Evolutionary conservation across 495 filamentous ascomycete species (phyloP).

Genomic region (Apiosordaria backusii): DNA sequence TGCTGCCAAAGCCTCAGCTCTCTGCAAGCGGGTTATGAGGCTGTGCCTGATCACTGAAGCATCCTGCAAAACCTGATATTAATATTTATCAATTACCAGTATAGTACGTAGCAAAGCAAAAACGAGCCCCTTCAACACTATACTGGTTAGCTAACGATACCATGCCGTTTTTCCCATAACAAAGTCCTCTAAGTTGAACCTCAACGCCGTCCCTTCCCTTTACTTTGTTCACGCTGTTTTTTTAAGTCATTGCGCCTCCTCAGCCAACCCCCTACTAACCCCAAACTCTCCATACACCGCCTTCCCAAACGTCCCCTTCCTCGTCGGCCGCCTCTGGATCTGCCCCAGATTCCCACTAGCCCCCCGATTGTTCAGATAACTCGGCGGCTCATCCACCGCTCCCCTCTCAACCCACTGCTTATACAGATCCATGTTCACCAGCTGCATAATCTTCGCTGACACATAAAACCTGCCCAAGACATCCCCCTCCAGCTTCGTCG

Average conservation of each 20-base stretch:
- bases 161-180: neutral
- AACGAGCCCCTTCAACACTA: neutral
- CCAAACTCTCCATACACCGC: slow-evolving; percentile 21
- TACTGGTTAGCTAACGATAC: neutral
- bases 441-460: slow-evolving; percentile 33
- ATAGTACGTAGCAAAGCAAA: neutral
- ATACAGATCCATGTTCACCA: slow-evolving; percentile 30
- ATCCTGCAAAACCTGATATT: neutral
- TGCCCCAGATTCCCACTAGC: slow-evolving; percentile 25
- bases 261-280: slow-evolving; percentile 26
- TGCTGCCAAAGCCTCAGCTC: too few species aligned
- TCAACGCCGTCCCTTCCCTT: neutral
- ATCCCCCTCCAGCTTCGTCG: slow-evolving; percentile 18
- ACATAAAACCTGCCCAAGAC: slow-evolving; percentile 46
- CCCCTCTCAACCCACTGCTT: slow-evolving; percentile 24
- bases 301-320: slow-evolving; percentile 22
- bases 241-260: slow-evolving; percentile 12
- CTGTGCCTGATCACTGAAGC: too few species aligned
- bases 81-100: neutral
- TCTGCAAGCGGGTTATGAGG: too few species aligned
- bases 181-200: neutral
- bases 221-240: neutral
- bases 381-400: slow-evolving; percentile 32
- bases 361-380: slow-evolving; percentile 39
- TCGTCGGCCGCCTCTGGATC: slow-evolving; percentile 8